These are phyloP conservation scores for Collybia sp. DNA, from an alignment of 768 basidiomycete genomes.

Conservation along the genomic window DNA sequence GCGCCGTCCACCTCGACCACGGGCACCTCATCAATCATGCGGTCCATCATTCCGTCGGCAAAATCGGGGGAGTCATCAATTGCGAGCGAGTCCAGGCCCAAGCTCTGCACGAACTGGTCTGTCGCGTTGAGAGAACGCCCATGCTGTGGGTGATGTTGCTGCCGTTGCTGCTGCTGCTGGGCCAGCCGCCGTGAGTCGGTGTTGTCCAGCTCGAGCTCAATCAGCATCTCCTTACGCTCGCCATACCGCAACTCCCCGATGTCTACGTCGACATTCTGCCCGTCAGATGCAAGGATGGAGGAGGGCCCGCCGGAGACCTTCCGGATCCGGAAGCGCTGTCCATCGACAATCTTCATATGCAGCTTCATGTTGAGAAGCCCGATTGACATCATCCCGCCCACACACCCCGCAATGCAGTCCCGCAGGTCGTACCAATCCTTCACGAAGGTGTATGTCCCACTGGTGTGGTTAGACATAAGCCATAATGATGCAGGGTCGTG, in stretches of 20 bases:
- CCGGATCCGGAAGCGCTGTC: slow-evolving; percentile 85
- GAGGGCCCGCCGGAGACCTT: slow-evolving; percentile 91
- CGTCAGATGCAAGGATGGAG: slow-evolving; percentile 85
- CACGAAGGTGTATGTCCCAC: slow-evolving; percentile 96
- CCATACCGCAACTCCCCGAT: slow-evolving; percentile 92
- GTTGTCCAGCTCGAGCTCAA: slow-evolving; percentile 92
- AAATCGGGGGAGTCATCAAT: slow-evolving; percentile 75
- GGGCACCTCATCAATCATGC: slow-evolving; percentile 97
- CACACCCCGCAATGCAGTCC: slow-evolving; percentile 87
- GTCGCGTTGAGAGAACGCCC: slow-evolving; percentile 63
- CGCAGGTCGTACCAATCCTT: slow-evolving; percentile 97
- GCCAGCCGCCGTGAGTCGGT: slow-evolving; percentile 29
- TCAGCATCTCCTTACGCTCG: slow-evolving; percentile 96
- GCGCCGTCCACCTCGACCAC: slow-evolving; percentile 94
- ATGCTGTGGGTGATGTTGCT: slow-evolving; percentile 26
- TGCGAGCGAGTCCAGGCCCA: slow-evolving; percentile 72
- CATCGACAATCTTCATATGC: slow-evolving; percentile 90
- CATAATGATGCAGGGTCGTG: slow-evolving; percentile 98
- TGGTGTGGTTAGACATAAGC: slow-evolving; percentile 98
- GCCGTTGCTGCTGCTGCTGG: neutral
- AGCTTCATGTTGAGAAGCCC: slow-evolving; percentile 91
- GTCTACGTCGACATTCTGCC: slow-evolving; percentile 93
- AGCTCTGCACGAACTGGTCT: slow-evolving; percentile 82
- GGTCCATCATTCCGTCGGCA: slow-evolving; percentile 89
- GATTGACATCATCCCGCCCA: slow-evolving; percentile 97